A percentile compares a stretch with the other conserved stretches of the same genome.
Conservation (phyloP, 306 rosid species). For the Benincasa hispida region DNA sequence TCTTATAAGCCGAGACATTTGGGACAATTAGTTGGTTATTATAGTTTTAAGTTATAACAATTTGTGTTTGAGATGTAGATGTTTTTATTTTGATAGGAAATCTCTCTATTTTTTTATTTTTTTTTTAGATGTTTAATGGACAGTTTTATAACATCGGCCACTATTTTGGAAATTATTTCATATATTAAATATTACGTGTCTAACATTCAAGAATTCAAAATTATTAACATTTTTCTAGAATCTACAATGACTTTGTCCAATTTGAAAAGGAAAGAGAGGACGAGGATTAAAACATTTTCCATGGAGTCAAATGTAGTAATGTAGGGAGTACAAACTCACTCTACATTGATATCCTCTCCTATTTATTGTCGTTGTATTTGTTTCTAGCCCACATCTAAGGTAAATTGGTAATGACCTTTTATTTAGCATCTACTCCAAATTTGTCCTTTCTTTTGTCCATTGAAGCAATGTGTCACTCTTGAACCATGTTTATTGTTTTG, state of each 20-base stretch:
- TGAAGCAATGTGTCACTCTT: background rate
- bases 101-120: too few relatives aligned
- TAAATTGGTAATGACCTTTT: background rate
- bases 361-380: background rate
- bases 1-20: too few relatives aligned
- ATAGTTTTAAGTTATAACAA: too few relatives aligned
- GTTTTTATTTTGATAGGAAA: too few relatives aligned
- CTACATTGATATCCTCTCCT: background rate
- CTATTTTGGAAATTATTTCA: background rate
- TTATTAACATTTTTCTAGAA: background rate
- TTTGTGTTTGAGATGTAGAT: too few relatives aligned
- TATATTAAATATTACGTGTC: background rate
- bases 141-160: too few relatives aligned
- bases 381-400: background rate
- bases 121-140: too few relatives aligned
- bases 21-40: too few relatives aligned
- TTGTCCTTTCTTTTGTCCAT: background rate
- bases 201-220: background rate
- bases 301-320: background rate
- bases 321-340: background rate
- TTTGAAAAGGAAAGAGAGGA: background rate
- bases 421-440: background rate
- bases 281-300: background rate
- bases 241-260: background rate
- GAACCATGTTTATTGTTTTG: background rate